phyloP scores from a whole-genome alignment of 2,329 filamentous ascomycete species.

The Pezicula neosporulosa region DNA sequence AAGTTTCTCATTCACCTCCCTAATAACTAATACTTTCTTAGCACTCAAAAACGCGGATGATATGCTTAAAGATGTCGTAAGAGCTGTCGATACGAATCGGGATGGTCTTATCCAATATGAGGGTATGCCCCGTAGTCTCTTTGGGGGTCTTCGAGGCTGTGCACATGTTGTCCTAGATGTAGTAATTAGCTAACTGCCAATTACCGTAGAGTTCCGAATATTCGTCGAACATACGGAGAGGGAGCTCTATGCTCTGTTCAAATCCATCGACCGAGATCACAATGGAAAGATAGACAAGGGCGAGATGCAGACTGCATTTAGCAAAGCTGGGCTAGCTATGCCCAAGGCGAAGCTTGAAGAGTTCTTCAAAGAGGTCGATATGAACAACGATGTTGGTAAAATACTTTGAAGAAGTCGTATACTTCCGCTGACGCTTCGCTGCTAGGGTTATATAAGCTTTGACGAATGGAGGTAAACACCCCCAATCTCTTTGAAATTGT shows the following conservation, averaged over 20 bases:
- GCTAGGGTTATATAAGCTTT: constrained; percentile 68
- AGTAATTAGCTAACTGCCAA: constrained; percentile 3
- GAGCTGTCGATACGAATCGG: constrained; percentile 78
- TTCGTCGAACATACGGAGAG: constrained; percentile 88
- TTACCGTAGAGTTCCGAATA: constrained; percentile 70
- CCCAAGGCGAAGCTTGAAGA: constrained; percentile 72
- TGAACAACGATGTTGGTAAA: constrained; percentile 64
- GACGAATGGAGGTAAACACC: constrained; percentile 91
- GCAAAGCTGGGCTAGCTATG: constrained; percentile 73
- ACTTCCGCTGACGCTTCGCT: constrained; percentile 37
- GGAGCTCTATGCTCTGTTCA: constrained; percentile 78
- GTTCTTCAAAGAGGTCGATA: constrained; percentile 89
- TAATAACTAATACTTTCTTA: constrained; percentile 29
- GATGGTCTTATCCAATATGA: constrained; percentile 90
- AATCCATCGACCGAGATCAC: constrained; percentile 78
- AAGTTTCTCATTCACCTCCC: constrained; percentile 3
- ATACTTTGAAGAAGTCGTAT: neutral
- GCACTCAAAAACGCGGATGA: constrained; percentile 88
- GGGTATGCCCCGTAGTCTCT: constrained; percentile 50
- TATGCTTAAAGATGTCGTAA: constrained; percentile 77
- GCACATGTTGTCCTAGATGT: constrained; percentile 1
- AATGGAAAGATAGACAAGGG: constrained; percentile 83
- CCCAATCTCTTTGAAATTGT: neutral
- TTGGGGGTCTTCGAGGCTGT: constrained; percentile 4
- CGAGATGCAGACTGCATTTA: constrained; percentile 80